Base-by-base conservation (phyloP, 1,284 basidiomycete genomes). In the Ganoderma lingzhi region DNA sequence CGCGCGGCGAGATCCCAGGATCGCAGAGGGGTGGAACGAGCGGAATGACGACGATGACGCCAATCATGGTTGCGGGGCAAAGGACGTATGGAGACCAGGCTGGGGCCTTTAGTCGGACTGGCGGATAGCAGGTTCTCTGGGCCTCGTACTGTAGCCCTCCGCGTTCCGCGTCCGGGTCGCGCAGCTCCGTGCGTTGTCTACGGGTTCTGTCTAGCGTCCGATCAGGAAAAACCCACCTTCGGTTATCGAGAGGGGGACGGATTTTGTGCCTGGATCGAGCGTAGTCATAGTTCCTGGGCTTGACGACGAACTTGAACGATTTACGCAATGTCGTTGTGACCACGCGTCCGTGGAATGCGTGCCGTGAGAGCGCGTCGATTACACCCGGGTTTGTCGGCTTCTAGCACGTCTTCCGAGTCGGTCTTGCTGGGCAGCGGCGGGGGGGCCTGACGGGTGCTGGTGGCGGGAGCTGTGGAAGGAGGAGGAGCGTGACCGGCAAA, bases 161-260 rank as follows among this genome's bases (percentile, higher is more conserved):
- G 35, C 35, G 37, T 61, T 37, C 53, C 53, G 53, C n/a, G 48
- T 19, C 48, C 48, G 48, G 35, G 35, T 35, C 35, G 35, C 30
- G 5, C 53, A 55, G 28, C 28, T 30, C 53, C 53, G 30, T 35
- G 53, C 32, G 12, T 32, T 35, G 30, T 56, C 53, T 32, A 9
- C 32, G 30, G 14, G 53, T 14, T 32, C 28, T 51, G n/a, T 51
- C 53, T 17, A 60, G 23, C n/a, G 30, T 35, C 53, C n/a, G 37
- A 28, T 41, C 51, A 19, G 17, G 62, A 23, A 17, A 17, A 10
- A 63, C 70, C n/a, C 41, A 84, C 84, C 84, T 82, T 85, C 84
- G 48, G 84, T 85, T 48, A 84, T 84, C 59, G 83, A 78, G 30
- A 83, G 77, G 6, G 82, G 81, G 10, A 77, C 78, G 69, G 71